phyloP scores from a whole-genome alignment of 805 yeast species.

The Candida ascalaphidarum region DNA sequence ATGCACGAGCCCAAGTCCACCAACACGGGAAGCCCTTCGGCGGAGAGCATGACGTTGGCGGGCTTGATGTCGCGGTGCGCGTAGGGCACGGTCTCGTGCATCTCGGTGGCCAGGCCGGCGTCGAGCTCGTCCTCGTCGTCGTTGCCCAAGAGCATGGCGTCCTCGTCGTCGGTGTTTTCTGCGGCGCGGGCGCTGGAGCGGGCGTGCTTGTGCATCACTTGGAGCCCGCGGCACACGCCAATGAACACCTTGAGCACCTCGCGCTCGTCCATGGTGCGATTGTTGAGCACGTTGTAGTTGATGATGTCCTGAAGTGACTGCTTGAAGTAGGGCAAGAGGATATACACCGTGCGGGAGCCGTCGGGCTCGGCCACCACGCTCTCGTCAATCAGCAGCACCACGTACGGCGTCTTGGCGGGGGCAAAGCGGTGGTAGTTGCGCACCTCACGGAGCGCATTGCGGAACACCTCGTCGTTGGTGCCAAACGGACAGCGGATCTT shows the following conservation, averaged over 20 bases:
- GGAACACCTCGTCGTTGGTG: constrained; percentile 52
- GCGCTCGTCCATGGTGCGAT: constrained; percentile 44
- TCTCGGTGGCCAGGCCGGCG: constrained; percentile 31
- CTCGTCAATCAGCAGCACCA: constrained; percentile 65
- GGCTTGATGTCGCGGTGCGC: constrained; percentile 90
- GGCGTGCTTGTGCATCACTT: constrained; percentile 66
- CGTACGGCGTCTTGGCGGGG: constrained; percentile 47
- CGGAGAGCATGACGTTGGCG: constrained; percentile 74
- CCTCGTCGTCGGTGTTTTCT: constrained; percentile 2
- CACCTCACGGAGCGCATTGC: constrained; percentile 67
- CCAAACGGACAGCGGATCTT: constrained; percentile 87
- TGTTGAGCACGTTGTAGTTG: constrained; percentile 51
- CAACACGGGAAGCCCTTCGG: constrained; percentile 68
- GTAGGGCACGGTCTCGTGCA: constrained; percentile 53
- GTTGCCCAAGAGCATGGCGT: too few relatives aligned
- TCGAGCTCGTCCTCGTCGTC: constrained; percentile 21
- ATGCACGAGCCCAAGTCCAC: constrained; percentile 81
- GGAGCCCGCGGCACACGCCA: constrained; percentile 69
- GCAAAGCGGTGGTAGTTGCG: constrained; percentile 63
- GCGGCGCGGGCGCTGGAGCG: too few relatives aligned
- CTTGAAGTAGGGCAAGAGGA: constrained; percentile 71
- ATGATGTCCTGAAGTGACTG: constrained; percentile 75
- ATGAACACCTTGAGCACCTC: constrained; percentile 56
- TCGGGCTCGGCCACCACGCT: constrained; percentile 63
- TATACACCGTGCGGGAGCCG: constrained; percentile 72